Conservation (phyloP, 305 asterid species). For the Lippia alba region DNA sequence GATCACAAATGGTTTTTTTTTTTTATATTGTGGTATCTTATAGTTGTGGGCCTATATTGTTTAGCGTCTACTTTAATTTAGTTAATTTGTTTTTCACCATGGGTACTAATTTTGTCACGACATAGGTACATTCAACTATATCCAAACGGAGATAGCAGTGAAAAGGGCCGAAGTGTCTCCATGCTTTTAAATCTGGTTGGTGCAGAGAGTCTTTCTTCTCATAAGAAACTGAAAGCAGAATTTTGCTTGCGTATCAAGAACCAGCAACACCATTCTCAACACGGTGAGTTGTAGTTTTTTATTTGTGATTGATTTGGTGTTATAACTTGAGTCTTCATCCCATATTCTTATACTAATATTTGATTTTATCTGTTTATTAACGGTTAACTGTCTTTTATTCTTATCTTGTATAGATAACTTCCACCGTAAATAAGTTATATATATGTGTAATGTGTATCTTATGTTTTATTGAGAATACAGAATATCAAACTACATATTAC, state of each 20-base stretch:
- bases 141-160: slow-evolving; percentile 7
- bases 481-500: too few relatives aligned
- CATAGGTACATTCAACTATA: background rate
- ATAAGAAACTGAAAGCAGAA: background rate
- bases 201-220: background rate
- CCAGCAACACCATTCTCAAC: background rate
- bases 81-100: background rate
- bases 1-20: slow-evolving; percentile 18
- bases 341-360: too few relatives aligned
- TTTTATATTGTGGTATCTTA: too few relatives aligned
- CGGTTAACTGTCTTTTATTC: too few relatives aligned
- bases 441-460: too few relatives aligned
- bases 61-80: too few relatives aligned
- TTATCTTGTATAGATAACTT: too few relatives aligned
- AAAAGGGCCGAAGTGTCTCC: slow-evolving; percentile 6
- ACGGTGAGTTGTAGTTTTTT: background rate
- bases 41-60: background rate
- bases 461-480: too few relatives aligned
- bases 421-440: too few relatives aligned
- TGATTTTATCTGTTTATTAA: too few relatives aligned
- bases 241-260: background rate
- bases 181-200: background rate
- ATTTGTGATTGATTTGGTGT: too few relatives aligned
- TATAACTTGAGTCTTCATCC: too few relatives aligned
- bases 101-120: background rate